phyloP scores from a whole-genome alignment of 495 filamentous ascomycete genomes.

The Penicillium antarcticum region DNA sequence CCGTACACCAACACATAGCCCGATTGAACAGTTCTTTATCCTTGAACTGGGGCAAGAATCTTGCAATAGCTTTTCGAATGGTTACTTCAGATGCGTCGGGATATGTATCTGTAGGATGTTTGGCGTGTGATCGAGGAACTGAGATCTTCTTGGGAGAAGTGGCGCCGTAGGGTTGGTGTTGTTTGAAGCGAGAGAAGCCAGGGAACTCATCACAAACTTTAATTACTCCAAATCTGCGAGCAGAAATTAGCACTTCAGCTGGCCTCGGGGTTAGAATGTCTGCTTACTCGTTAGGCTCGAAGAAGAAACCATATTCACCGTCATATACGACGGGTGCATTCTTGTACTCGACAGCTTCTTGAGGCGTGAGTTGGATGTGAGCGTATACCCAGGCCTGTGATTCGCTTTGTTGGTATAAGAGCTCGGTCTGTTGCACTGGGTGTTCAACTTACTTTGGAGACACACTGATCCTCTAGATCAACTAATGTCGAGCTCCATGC shows the following conservation, averaged over 20 bases:
- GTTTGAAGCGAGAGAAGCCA: slow-evolving; percentile 26
- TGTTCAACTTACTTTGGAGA: slow-evolving; percentile 22
- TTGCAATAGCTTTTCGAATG: slow-evolving; percentile 34
- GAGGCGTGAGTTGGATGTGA: slow-evolving; percentile 42
- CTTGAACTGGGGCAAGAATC: slow-evolving; percentile 44
- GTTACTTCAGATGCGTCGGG: slow-evolving; percentile 38
- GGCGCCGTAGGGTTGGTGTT: slow-evolving; percentile 36
- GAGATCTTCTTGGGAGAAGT: slow-evolving; percentile 18
- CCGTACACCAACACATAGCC: slow-evolving; percentile 49
- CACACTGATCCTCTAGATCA: slow-evolving; percentile 39
- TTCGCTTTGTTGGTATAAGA: slow-evolving; percentile 6
- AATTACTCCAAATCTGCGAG: slow-evolving; percentile 31
- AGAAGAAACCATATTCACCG: slow-evolving; percentile 51
- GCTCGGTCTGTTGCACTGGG: too few species aligned
- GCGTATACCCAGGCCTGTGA: slow-evolving; percentile 41
- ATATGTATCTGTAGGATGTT: slow-evolving; percentile 26
- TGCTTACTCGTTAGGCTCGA: slow-evolving; percentile 47
- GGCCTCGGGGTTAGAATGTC: too few species aligned
- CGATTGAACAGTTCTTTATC: slow-evolving; percentile 39
- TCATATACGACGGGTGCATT: slow-evolving; percentile 48
- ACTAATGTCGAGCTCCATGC: slow-evolving; percentile 37
- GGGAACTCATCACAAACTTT: slow-evolving; percentile 54
- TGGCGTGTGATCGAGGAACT: slow-evolving; percentile 18
- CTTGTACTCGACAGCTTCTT: slow-evolving; percentile 41
- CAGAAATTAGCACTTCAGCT: background rate